Evolutionary conservation across 257 asterid species (phyloP).

Genomic region (Penstemon newberryi): DNA sequence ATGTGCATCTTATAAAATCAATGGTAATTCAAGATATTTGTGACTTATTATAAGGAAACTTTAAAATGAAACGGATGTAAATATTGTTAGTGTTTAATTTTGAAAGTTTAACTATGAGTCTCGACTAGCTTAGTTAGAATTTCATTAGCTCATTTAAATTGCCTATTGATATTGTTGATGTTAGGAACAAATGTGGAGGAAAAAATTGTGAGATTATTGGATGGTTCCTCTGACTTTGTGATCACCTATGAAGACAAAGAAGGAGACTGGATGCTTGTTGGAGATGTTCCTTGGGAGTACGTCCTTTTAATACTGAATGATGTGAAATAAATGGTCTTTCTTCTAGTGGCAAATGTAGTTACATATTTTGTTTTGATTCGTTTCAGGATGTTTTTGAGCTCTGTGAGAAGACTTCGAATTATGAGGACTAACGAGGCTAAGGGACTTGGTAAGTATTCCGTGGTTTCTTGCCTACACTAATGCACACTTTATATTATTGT

Average conservation of each 20-base stretch:
- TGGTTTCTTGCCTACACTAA: too few species aligned
- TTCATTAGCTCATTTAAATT: conserved; percentile 2
- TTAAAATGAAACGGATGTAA: too few species aligned
- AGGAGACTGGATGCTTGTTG: conserved; percentile 95
- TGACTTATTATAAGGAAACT: too few species aligned
- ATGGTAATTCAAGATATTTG: neutral
- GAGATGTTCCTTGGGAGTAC: conserved; percentile 95
- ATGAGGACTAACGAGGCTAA: too few species aligned
- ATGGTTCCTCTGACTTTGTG: conserved; percentile 67
- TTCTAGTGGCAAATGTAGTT: too few species aligned
- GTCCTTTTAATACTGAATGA: conserved; percentile 28
- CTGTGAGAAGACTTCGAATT: too few species aligned
- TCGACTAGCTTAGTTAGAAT: neutral
- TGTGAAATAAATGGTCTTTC: neutral
- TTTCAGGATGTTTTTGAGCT: too few species aligned
- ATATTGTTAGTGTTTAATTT: neutral
- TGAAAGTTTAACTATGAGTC: conserved; percentile 9
- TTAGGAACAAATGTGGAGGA: conserved; percentile 53
- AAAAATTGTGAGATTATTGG: conserved; percentile 49
- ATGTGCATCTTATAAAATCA: neutral
- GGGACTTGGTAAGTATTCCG: too few species aligned
- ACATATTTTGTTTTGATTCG: too few species aligned
- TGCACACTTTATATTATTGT: too few species aligned
- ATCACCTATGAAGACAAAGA: conserved; percentile 92
- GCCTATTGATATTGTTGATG: conserved; percentile 4